A percentile compares a stretch with the other conserved stretches of the same genome.
Evolutionary conservation across 2,329 filamentous ascomycete genomes (phyloP).

Genomic region (Verticillium klebahnii): DNA sequence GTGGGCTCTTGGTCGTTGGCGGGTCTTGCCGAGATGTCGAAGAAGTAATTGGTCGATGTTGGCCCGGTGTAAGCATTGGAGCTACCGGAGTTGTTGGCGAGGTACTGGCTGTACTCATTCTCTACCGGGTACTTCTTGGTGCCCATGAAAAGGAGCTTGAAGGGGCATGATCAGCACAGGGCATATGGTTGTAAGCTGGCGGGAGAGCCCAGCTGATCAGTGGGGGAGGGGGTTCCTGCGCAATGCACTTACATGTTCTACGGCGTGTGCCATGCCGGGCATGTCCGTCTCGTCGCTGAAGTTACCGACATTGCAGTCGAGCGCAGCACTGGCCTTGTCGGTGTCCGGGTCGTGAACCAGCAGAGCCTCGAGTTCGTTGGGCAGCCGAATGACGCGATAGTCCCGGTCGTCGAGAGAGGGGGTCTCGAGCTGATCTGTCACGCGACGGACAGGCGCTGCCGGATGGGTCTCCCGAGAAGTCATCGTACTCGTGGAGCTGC

Average conservation of each 20-base stretch:
- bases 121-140: slow-evolving; percentile 96
- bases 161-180: background rate
- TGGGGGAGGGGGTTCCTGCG: background rate
- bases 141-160: slow-evolving; percentile 86
- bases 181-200: background rate
- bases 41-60: slow-evolving; percentile 96
- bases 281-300: slow-evolving; percentile 90
- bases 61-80: slow-evolving; percentile 94
- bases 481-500: background rate
- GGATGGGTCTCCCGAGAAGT: background rate
- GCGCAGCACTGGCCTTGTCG: slow-evolving; percentile 91
- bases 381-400: slow-evolving; percentile 81
- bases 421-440: slow-evolving; percentile 74
- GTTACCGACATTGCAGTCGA: slow-evolving; percentile 94
- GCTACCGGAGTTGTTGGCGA: slow-evolving; percentile 82
- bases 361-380: slow-evolving; percentile 85
- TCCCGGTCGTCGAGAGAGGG: slow-evolving; percentile 79
- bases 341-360: slow-evolving; percentile 92
- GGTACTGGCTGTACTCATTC: slow-evolving; percentile 92
- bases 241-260: slow-evolving; percentile 68
- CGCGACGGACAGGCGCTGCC: slow-evolving; percentile 26
- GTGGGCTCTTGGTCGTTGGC: slow-evolving; percentile 54
- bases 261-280: slow-evolving; percentile 92
- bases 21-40: slow-evolving; percentile 83
- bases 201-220: background rate